These are phyloP conservation scores for Cryptococcus hybrid DNA, from an alignment of 1,284 basidiomycete genomes.

Conservation along the genomic window DNA sequence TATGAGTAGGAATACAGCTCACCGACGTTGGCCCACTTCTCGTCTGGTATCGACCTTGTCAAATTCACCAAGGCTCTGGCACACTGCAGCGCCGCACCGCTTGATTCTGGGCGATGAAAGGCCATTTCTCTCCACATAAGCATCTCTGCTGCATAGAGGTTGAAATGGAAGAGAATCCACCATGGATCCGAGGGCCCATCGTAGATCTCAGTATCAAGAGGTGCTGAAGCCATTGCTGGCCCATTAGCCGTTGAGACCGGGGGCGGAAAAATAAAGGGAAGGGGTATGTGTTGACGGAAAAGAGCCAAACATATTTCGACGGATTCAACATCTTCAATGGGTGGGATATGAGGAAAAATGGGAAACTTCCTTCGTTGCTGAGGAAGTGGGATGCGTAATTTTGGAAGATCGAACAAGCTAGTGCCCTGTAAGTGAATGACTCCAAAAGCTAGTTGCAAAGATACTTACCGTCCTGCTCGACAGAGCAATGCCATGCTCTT, in stretches of 20 bases:
- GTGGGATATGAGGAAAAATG: conserved; percentile 11
- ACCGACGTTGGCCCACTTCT: conserved; percentile 36
- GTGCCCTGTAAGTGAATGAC: no score
- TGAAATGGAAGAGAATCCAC: conserved; percentile 35
- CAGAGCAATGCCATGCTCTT: conserved; percentile 30
- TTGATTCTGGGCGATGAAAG: conserved; percentile 18
- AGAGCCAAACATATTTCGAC: conserved; percentile 18
- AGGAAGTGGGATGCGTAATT: not conserved
- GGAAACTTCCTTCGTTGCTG: no score
- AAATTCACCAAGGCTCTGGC: conserved; percentile 32
- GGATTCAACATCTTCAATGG: conserved; percentile 10
- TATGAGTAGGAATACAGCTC: not conserved
- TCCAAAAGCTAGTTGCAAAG: not conserved
- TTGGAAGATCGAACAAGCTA: no score
- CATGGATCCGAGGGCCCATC: conserved; percentile 30
- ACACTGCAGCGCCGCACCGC: conserved; percentile 27
- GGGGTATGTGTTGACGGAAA: conserved; percentile 21
- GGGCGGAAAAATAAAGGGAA: conserved; percentile 7
- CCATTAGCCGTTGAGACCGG: not conserved
- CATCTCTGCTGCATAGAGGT: conserved; percentile 38
- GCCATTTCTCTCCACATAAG: conserved; percentile 35
- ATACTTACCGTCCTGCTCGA: conserved; percentile 27
- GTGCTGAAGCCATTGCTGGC: not conserved
- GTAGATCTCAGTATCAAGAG: conserved; percentile 6
- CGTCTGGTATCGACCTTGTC: conserved; percentile 15